Percentiles rank a stretch among this genome's conserved stretches.
Conservation (phyloP, 116 monocot genomes). For the Phalaenopsis hybrid region DNA sequence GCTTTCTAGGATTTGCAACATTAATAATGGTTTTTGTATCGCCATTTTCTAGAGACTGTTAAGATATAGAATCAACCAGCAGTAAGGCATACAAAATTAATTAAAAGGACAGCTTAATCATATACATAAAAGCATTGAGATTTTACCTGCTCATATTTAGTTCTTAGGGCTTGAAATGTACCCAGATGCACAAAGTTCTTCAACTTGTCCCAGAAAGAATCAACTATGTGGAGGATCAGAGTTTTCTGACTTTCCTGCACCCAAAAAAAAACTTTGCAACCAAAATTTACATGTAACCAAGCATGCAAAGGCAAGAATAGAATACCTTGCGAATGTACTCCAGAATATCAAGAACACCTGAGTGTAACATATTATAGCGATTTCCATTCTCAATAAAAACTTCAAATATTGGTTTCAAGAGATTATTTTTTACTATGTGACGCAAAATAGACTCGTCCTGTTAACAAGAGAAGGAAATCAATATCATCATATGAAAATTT, state of each 20-base stretch:
- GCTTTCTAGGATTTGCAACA: slow-evolving; percentile 25
- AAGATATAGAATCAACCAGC: not conserved
- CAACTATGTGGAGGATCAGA: slow-evolving; percentile 51
- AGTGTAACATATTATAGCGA: slow-evolving; percentile 90
- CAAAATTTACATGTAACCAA: not conserved
- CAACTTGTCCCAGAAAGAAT: slow-evolving; percentile 69
- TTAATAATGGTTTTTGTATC: slow-evolving; percentile 27
- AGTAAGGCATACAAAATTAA: not conserved
- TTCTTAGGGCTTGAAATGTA: slow-evolving; percentile 54
- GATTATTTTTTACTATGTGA: slow-evolving; percentile 79
- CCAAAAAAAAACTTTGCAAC: not conserved
- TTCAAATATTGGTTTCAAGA: slow-evolving; percentile 82
- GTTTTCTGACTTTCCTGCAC: slow-evolving; percentile 54
- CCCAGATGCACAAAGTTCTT: slow-evolving; percentile 58
- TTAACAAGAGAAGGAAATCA: slow-evolving; percentile 3
- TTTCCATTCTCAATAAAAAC: slow-evolving; percentile 75
- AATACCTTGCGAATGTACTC: slow-evolving; percentile 87
- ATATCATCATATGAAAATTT: not conserved
- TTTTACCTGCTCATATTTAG: slow-evolving; percentile 88
- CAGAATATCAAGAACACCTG: slow-evolving; percentile 80
- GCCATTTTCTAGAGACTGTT: slow-evolving; percentile 35
- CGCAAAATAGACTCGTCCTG: slow-evolving; percentile 57
- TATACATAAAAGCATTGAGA: not conserved
- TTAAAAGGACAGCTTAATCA: not conserved
- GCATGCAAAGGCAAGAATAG: not conserved